Conservation (phyloP, 306 rosid species). For the Elaeagnus macrophylla region DNA sequence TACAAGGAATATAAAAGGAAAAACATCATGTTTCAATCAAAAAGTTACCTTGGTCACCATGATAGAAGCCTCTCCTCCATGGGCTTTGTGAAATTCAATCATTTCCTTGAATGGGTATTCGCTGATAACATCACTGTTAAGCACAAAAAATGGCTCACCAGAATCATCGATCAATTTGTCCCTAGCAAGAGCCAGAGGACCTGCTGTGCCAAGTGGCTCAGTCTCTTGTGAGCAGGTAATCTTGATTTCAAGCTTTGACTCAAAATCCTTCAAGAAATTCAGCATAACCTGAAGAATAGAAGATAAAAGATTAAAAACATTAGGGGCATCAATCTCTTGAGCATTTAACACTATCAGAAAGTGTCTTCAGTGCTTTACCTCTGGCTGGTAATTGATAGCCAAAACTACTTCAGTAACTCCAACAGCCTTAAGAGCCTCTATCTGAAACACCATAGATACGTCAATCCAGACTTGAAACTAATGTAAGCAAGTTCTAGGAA, state of each 20-base stretch:
- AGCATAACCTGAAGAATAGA: slow-evolving; percentile 70
- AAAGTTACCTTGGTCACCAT: slow-evolving; percentile 92
- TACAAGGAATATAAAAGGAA: slow-evolving; percentile 1
- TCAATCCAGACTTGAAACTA: slow-evolving; percentile 7
- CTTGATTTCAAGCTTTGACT: slow-evolving; percentile 80
- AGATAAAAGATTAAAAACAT: slow-evolving; percentile 14
- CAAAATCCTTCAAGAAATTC: slow-evolving; percentile 94
- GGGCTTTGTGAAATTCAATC: slow-evolving; percentile 79
- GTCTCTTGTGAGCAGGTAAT: slow-evolving; percentile 99
- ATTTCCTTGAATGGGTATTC: slow-evolving; percentile 89
- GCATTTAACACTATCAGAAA: slow-evolving; percentile 1
- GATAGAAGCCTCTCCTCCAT: slow-evolving; percentile 98
- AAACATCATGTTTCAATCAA: neutral
- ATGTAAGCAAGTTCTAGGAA: neutral
- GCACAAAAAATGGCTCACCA: slow-evolving; percentile 94
- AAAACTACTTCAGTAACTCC: slow-evolving; percentile 93
- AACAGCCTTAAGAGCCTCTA: slow-evolving; percentile 89
- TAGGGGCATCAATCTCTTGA: slow-evolving; percentile 10
- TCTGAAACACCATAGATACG: slow-evolving; percentile 39
- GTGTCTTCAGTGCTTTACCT: slow-evolving; percentile 36
- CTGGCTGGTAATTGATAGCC: slow-evolving; percentile 99
- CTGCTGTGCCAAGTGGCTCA: slow-evolving; percentile 97
- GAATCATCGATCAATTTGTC: slow-evolving; percentile 76
- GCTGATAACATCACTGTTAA: slow-evolving; percentile 96
- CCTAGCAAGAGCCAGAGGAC: slow-evolving; percentile 98